A percentile compares a stretch with the other conserved stretches of the same genome.
phyloP scores from a whole-genome alignment of 768 basidiomycete genomes.

The Serendipita vermifera region DNA sequence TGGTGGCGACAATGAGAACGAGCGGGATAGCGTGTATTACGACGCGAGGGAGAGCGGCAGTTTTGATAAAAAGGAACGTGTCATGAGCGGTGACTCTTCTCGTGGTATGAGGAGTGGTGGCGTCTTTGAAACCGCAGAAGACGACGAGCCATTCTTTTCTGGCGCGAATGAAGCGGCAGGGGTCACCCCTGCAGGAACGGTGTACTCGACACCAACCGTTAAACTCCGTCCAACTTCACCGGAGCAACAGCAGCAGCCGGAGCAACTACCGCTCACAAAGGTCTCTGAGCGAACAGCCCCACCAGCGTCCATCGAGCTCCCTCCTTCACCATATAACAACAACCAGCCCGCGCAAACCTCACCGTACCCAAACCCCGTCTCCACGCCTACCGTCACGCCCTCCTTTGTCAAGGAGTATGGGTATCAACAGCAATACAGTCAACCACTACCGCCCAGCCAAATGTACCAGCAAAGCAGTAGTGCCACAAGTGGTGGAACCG shows the following conservation, averaged over 20 bases:
- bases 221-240: constrained; percentile 1
- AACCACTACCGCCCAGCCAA: not conserved
- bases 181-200: not conserved
- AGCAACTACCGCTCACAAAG: constrained; percentile 1
- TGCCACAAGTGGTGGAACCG: no score
- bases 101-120: not conserved
- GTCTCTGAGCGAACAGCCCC: not conserved
- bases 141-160: constrained; percentile 21
- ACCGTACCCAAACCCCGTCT: not conserved
- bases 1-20: constrained; percentile 15
- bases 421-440: not conserved
- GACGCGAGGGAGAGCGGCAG: constrained; percentile 11
- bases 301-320: no score
- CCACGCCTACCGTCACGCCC: not conserved
- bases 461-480: not conserved
- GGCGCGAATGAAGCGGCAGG: not conserved
- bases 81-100: not conserved
- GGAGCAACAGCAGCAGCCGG: not conserved
- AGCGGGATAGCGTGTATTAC: not conserved
- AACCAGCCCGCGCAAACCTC: not conserved
- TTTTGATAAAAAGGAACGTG: constrained; percentile 15
- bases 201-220: not conserved
- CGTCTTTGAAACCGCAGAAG: constrained; percentile 32
- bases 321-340: no score
- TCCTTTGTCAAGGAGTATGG: constrained; percentile 6